Evolutionary conservation across 2,329 filamentous ascomycete species (phyloP).

Genomic region (Trichophyton schoenleinii): DNA sequence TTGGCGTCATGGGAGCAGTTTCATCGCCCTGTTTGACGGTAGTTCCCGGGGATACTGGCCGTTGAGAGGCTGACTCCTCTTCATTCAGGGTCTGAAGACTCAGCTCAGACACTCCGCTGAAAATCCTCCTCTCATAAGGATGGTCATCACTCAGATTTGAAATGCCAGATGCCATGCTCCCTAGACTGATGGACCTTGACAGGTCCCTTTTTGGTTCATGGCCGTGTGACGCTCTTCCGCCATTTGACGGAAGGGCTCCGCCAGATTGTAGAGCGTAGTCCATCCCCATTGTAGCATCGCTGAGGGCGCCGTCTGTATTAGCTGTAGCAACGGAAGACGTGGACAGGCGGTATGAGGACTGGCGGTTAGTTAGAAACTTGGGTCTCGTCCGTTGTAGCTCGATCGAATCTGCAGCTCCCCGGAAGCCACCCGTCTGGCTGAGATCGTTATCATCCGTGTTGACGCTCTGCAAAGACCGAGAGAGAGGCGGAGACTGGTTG

Average conservation of each 20-base stretch:
- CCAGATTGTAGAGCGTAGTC: constrained; percentile 77
- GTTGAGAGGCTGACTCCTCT: constrained; percentile 36
- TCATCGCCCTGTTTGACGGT: constrained; percentile 26
- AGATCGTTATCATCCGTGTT: constrained; percentile 11
- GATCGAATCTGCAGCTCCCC: constrained; percentile 13
- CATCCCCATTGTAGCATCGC: constrained; percentile 60
- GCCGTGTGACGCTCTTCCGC: constrained; percentile 13
- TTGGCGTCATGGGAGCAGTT: constrained; percentile 56
- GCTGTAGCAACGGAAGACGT: constrained; percentile 43
- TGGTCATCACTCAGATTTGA: constrained; percentile 43
- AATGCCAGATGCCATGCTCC: constrained; percentile 72
- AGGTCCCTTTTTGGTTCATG: constrained; percentile 40
- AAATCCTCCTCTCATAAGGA: constrained; percentile 31
- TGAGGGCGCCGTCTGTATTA: constrained; percentile 49
- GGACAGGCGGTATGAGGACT: constrained; percentile 47
- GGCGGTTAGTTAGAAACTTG: constrained; percentile 43
- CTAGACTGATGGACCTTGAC: constrained; percentile 69
- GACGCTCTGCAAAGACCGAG: not conserved
- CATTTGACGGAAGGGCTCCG: constrained; percentile 50
- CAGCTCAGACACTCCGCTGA: constrained; percentile 32
- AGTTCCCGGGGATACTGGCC: constrained; percentile 28
- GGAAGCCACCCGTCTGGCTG: constrained; percentile 16
- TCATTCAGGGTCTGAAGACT: constrained; percentile 48
- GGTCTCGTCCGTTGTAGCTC: constrained; percentile 36
- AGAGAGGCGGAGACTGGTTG: constrained; percentile 3